A percentile compares a stretch with the other conserved stretches of the same genome.
These are phyloP conservation scores for Leucaena leucocephala DNA, from an alignment of 306 rosid species.

Conservation along the genomic window DNA sequence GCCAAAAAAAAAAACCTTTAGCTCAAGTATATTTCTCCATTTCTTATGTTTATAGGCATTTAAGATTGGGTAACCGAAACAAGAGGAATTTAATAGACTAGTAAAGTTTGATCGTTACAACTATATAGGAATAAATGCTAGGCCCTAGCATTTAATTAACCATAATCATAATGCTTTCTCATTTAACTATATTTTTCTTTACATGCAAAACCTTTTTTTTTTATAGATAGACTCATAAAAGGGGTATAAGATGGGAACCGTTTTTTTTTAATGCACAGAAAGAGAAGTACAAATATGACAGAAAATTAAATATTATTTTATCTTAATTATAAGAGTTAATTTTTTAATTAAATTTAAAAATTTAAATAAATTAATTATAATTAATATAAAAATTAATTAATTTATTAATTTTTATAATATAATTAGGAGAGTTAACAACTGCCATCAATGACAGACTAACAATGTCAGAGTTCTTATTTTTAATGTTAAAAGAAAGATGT, in stretches of 20 bases:
- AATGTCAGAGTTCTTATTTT: neutral
- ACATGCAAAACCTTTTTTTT: neutral
- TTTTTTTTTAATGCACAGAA: no score
- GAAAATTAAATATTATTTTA: no score
- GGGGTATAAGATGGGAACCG: neutral
- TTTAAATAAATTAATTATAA: no score
- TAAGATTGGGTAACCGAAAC: neutral
- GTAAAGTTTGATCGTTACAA: neutral
- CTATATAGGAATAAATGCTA: neutral
- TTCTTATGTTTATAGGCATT: neutral
- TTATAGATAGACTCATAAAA: neutral
- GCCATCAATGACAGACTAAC: no score
- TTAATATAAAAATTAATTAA: no score
- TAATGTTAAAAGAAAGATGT: neutral
- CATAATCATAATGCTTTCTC: neutral
- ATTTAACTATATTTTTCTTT: neutral
- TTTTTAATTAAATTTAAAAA: no score
- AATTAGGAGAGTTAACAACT: no score
- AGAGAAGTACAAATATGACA: no score
- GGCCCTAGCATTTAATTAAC: neutral
- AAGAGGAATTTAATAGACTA: neutral
- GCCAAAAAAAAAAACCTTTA: neutral
- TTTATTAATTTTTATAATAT: no score
- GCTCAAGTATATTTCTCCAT: neutral
- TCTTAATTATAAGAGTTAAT: no score